Percentiles rank a stretch among this genome's conserved stretches.
Evolutionary conservation across 73 alveolate species (phyloP).

Genomic region (Effrenium voratum): DNA sequence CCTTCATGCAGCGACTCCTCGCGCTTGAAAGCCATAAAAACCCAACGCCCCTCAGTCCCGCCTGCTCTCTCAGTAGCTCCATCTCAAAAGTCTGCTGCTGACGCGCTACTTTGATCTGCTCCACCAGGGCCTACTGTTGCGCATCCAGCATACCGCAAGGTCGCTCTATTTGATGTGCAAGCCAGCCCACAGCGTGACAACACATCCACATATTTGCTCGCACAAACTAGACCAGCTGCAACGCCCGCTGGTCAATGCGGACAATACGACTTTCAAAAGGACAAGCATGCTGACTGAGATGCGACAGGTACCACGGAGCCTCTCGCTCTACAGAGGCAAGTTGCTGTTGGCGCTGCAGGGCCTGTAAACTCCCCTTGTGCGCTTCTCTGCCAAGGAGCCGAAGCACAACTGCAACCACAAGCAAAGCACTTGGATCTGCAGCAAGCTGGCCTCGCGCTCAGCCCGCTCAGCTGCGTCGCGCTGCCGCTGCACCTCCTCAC

Average conservation of each 20-base stretch:
- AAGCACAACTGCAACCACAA: no score
- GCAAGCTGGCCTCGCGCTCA: constrained; percentile 70
- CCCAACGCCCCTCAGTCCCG: not conserved
- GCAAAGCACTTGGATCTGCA: no score
- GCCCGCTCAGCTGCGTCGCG: constrained; percentile 40
- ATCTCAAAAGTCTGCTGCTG: constrained; percentile 80
- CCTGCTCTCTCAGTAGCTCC: constrained; percentile 85
- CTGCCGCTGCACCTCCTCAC: constrained; percentile 32
- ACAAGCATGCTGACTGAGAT: no score
- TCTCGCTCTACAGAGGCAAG: constrained; percentile 74
- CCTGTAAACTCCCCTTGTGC: no score
- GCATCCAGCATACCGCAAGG: no score
- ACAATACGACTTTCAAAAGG: no score
- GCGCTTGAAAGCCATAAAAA: no score
- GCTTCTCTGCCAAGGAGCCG: no score
- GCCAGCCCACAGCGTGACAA: no score
- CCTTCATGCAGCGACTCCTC: no score
- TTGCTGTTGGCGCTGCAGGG: constrained; percentile 72
- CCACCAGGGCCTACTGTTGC: constrained; percentile 83
- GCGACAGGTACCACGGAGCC: constrained; percentile 21
- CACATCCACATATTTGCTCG: not conserved
- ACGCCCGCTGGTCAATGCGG: no score
- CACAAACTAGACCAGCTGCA: not conserved
- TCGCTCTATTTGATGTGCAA: no score
- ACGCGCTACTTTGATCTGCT: constrained; percentile 87